These are phyloP conservation scores for Yarrowia bubula DNA, from an alignment of 805 yeast genomes.

Conservation along the genomic window DNA sequence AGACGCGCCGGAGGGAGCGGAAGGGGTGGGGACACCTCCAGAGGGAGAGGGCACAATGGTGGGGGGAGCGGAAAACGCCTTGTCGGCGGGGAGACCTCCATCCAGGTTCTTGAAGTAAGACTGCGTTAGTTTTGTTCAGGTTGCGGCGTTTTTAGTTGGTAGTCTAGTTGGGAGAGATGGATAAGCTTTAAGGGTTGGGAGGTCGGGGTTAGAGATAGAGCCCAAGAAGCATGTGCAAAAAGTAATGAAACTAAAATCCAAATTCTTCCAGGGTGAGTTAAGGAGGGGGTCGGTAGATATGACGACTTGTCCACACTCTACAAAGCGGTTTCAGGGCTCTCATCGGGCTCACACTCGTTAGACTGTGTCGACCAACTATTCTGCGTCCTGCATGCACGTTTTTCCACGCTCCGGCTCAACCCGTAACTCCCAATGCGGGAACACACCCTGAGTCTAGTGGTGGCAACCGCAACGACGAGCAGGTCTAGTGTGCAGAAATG, in stretches of 20 bases:
- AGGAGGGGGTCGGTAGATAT: no score
- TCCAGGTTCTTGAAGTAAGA: conserved; percentile 89
- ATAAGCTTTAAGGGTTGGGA: no score
- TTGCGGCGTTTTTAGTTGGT: not conserved
- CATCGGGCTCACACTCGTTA: not conserved
- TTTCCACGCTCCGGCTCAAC: conserved; percentile 25
- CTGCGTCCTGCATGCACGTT: conserved; percentile 26
- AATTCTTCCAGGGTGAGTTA: not conserved
- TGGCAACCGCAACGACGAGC: conserved; percentile 16
- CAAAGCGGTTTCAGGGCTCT: not conserved
- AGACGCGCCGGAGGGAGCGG: conserved; percentile 47
- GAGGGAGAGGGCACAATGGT: conserved; percentile 77
- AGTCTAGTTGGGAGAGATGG: not conserved
- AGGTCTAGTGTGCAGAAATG: conserved; percentile 5
- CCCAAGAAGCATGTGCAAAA: conserved; percentile 17
- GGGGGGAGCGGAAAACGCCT: conserved; percentile 90
- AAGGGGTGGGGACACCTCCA: conserved; percentile 67
- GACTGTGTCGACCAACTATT: conserved; percentile 10
- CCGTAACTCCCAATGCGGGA: conserved; percentile 26
- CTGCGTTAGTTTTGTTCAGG: conserved; percentile 21
- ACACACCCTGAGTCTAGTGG: conserved; percentile 16
- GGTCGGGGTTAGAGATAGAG: not conserved
- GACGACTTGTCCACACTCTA: not conserved
- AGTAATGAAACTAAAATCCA: conserved; percentile 3
- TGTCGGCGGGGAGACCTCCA: conserved; percentile 60